Conservation (phyloP, 306 rosid species). For the Quercus alba region DNA sequence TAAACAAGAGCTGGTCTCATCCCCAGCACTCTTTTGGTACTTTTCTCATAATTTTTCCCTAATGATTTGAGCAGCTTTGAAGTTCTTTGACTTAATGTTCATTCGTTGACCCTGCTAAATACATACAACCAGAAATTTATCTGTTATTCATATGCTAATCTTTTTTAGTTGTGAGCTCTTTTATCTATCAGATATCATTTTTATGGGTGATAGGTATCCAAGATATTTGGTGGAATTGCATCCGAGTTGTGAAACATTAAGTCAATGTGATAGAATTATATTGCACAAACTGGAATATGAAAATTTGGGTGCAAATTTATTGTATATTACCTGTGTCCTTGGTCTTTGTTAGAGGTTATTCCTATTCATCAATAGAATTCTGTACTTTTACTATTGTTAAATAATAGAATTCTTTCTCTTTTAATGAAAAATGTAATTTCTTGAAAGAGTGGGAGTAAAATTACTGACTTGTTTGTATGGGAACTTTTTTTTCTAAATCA, state of each 20-base stretch:
- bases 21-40: conserved; percentile 81
- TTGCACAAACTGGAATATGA: not conserved
- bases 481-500: not conserved
- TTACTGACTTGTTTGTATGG: not conserved
- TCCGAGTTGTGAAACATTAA: not conserved
- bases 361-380: not conserved
- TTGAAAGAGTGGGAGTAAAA: not conserved
- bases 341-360: not conserved
- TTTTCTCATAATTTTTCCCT: not conserved
- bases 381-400: not conserved
- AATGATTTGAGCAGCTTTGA: not conserved
- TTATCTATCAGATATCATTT: not conserved
- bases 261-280: not conserved
- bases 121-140: not conserved
- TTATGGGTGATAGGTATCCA: not conserved
- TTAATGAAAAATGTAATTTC: not conserved
- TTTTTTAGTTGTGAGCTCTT: not conserved
- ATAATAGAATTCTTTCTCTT: not conserved
- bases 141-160: not conserved
- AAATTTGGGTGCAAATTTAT: not conserved
- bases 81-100: not conserved
- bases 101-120: not conserved
- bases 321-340: not conserved
- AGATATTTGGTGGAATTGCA: not conserved
- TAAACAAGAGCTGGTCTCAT: conserved; percentile 61